These are phyloP conservation scores for Neurospora crassa DNA, from an alignment of 2,329 filamentous ascomycete species.

Conservation along the genomic window DNA sequence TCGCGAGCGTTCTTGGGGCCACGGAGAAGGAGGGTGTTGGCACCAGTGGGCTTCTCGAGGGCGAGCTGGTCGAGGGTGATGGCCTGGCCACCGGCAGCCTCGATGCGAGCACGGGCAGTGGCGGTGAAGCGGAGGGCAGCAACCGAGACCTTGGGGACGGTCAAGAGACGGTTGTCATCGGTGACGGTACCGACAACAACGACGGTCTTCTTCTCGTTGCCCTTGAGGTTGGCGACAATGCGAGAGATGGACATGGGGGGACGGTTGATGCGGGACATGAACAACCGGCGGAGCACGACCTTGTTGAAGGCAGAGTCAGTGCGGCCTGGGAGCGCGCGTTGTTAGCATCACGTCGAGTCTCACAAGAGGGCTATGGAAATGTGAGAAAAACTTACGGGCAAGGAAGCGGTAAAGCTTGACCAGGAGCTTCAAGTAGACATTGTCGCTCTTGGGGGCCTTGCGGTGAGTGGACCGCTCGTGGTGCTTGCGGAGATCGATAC, in stretches of 20 bases:
- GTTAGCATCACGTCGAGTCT: not conserved
- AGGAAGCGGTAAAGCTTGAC: slow-evolving; percentile 98
- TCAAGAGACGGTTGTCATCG: slow-evolving; percentile 90
- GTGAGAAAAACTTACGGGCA: slow-evolving; percentile 57
- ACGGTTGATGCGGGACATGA: slow-evolving; percentile 98
- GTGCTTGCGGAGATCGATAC: slow-evolving; percentile 64
- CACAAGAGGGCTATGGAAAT: not conserved
- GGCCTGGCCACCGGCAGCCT: slow-evolving; percentile 87
- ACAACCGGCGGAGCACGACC: slow-evolving; percentile 91
- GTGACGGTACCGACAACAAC: slow-evolving; percentile 93
- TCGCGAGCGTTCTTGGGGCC: slow-evolving; percentile 98
- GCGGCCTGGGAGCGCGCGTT: slow-evolving; percentile 52
- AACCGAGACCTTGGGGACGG: slow-evolving; percentile 84
- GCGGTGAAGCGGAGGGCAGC: slow-evolving; percentile 95
- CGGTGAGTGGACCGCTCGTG: slow-evolving; percentile 69
- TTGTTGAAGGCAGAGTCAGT: slow-evolving; percentile 99
- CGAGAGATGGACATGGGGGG: slow-evolving; percentile 90
- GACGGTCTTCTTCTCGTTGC: slow-evolving; percentile 69
- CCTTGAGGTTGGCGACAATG: slow-evolving; percentile 61
- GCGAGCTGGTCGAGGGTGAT: slow-evolving; percentile 97
- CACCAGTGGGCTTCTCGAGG: slow-evolving; percentile 85
- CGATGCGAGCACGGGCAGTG: slow-evolving; percentile 86
- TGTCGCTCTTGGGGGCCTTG: slow-evolving; percentile 95
- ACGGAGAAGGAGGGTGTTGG: slow-evolving; percentile 94
- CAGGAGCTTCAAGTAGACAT: slow-evolving; percentile 93